Conservation (phyloP, 2,329 filamentous ascomycete species). For the Blastomyces gilchristii region DNA sequence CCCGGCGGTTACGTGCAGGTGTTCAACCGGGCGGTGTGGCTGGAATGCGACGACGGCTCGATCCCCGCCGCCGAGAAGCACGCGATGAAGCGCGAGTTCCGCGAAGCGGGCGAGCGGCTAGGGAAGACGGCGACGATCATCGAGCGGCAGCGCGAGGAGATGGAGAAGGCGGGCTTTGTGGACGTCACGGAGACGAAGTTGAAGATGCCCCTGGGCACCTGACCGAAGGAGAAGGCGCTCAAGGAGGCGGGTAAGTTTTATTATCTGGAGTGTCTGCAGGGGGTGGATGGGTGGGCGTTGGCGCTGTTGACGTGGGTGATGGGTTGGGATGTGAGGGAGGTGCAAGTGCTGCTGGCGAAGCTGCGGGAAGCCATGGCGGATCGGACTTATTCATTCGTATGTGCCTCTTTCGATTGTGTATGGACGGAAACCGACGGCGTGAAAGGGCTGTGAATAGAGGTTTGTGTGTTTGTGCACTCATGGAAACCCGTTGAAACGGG, state of each 20-base stretch:
- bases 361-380: conserved; percentile 33
- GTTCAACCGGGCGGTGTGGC: conserved; percentile 35
- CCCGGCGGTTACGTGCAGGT: conserved; percentile 45
- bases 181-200: conserved; percentile 44
- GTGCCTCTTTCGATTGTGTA: conserved; percentile 30
- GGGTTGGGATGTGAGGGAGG: conserved; percentile 36
- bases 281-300: conserved; percentile 35
- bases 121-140: conserved; percentile 12
- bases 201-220: conserved; percentile 45
- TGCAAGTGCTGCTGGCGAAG: conserved; percentile 38
- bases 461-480: neutral
- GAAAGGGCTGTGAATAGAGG: neutral
- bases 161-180: conserved; percentile 47
- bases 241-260: conserved; percentile 42
- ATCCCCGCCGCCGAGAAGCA: conserved; percentile 29
- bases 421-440: conserved; percentile 16
- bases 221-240: conserved; percentile 40
- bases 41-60: conserved; percentile 44
- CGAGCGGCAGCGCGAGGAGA: conserved; percentile 32
- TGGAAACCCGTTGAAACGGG: too few species aligned
- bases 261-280: conserved; percentile 37
- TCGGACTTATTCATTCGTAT: conserved; percentile 32
- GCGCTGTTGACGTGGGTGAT: conserved; percentile 29
- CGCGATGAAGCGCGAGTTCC: conserved; percentile 26
- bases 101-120: conserved; percentile 16